These are phyloP conservation scores for Mycena rosella DNA, from an alignment of 768 basidiomycete species.

Conservation along the genomic window DNA sequence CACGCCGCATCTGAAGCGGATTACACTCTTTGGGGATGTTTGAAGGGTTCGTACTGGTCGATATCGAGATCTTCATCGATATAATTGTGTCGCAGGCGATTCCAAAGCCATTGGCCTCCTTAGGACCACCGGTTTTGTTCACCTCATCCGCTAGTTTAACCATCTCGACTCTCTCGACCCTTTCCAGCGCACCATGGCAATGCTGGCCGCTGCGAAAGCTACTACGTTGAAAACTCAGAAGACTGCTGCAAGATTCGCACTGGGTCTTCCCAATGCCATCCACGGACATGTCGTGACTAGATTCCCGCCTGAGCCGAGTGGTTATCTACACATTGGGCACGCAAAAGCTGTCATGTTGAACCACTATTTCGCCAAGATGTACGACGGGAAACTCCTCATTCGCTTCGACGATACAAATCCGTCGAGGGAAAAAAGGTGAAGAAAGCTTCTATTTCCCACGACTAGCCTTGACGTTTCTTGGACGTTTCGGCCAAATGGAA, in stretches of 20 bases:
- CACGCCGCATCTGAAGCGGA: constrained; percentile 79
- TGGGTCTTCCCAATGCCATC: constrained; percentile 87
- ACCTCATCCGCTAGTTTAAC: constrained; percentile 85
- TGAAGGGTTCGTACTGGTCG: constrained; percentile 64
- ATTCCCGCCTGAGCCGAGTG: constrained; percentile 98
- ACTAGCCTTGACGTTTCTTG: too few relatives aligned
- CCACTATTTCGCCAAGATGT: constrained; percentile 97
- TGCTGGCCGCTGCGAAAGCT: constrained; percentile 76
- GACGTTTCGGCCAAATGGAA: constrained; percentile 75
- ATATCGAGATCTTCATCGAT: too few relatives aligned
- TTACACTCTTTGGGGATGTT: constrained; percentile 80
- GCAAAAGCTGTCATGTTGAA: constrained; percentile 94
- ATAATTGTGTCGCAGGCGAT: constrained; percentile 50
- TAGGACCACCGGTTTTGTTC: constrained; percentile 85
- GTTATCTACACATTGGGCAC: constrained; percentile 96
- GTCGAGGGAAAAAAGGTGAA: constrained; percentile 79
- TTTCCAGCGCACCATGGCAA: constrained; percentile 74
- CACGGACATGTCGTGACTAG: constrained; percentile 94
- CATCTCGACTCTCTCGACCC: constrained; percentile 82
- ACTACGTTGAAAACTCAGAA: constrained; percentile 81
- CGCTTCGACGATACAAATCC: constrained; percentile 99
- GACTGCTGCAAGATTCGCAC: constrained; percentile 89
- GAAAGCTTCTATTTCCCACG: too few relatives aligned
- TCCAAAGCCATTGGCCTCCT: constrained; percentile 82
- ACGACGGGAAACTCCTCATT: constrained; percentile 88